phyloP scores from a whole-genome alignment of 208 protist genomes.

The Dictyostelium gargantuum region DNA sequence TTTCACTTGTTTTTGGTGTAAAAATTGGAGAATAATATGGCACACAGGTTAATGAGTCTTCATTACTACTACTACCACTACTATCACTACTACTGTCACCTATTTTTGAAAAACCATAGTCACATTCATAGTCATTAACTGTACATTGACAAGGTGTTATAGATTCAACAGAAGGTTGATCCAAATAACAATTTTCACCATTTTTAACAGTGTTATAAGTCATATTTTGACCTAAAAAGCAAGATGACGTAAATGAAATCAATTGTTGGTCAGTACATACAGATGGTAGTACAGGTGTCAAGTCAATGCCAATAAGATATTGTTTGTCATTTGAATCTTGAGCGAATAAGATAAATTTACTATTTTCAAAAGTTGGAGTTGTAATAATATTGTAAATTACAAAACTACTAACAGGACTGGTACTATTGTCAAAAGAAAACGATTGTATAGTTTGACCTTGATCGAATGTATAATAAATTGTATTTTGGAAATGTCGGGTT shows the following conservation, averaged over 20 bases:
- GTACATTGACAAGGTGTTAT: background rate
- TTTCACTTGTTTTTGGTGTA: background rate
- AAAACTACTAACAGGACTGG: too few species aligned
- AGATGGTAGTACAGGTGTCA: background rate
- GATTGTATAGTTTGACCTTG: background rate
- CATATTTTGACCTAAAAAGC: background rate
- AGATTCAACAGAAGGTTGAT: too few species aligned
- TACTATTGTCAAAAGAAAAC: background rate
- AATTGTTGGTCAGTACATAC: background rate
- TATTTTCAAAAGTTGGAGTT: background rate
- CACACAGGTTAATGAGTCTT: background rate
- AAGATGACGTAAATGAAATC: background rate
- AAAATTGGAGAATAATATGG: background rate
- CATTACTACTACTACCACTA: background rate
- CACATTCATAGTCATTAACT: constrained; percentile 32
- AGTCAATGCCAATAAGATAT: background rate
- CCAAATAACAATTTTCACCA: background rate
- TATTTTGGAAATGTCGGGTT: background rate
- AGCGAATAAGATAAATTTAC: background rate
- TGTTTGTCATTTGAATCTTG: background rate
- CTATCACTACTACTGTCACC: background rate
- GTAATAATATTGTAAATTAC: background rate
- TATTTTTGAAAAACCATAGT: background rate
- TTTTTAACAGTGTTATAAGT: background rate
- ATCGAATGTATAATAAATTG: background rate